These are phyloP conservation scores for Noccaea bulbosa DNA, from an alignment of 345 rosid species.

Conservation along the genomic window DNA sequence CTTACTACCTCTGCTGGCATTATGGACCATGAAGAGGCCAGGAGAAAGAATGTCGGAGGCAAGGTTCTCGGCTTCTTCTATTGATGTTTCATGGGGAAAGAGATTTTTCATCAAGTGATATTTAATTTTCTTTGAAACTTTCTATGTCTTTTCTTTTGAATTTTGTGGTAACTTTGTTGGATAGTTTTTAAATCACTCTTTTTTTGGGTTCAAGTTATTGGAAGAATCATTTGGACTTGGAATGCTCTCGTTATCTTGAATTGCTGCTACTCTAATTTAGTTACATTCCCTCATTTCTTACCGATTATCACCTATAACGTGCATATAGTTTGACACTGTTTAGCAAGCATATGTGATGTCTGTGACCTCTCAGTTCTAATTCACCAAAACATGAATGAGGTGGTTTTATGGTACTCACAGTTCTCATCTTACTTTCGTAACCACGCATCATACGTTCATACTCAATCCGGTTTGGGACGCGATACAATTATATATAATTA, in stretches of 20 bases:
- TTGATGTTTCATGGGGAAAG: constrained; percentile 30
- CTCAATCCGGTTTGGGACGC: neutral
- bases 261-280: neutral
- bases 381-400: neutral
- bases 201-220: constrained; percentile 4
- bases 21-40: constrained; percentile 54
- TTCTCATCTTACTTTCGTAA: neutral
- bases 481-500: neutral
- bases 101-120: constrained; percentile 6
- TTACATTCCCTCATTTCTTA: neutral
- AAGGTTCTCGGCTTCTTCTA: constrained; percentile 53
- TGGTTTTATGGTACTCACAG: neutral
- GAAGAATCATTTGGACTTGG: constrained; percentile 15
- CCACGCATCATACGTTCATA: neutral
- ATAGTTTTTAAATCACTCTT: constrained; percentile 19
- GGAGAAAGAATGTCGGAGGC: constrained; percentile 53
- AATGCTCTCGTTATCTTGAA: neutral
- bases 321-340: neutral
- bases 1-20: constrained; percentile 51
- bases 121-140: constrained; percentile 22
- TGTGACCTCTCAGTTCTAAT: neutral
- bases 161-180: constrained; percentile 42
- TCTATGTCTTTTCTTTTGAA: neutral
- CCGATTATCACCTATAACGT: too few relatives aligned
- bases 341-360: neutral